These are phyloP conservation scores for Linderniella brevidens DNA, from an alignment of 257 asterid species.

Conservation along the genomic window DNA sequence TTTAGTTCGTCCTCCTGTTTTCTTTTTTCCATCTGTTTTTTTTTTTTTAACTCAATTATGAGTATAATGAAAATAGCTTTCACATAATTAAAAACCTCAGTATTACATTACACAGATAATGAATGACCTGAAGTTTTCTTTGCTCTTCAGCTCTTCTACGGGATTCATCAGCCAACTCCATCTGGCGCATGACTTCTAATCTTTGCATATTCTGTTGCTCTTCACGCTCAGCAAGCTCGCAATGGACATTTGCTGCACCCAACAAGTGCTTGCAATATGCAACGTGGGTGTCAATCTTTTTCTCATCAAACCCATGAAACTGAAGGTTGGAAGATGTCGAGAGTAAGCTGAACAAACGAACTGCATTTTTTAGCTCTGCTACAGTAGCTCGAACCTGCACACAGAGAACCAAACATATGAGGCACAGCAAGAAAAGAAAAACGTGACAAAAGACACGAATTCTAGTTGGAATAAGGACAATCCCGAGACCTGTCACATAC, in stretches of 20 bases:
- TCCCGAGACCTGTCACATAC: too few species aligned
- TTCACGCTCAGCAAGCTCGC: slow-evolving; percentile 91
- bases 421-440: slow-evolving; percentile 1
- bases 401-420: slow-evolving; percentile 1
- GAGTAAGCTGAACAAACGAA: slow-evolving; percentile 81
- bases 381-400: slow-evolving; percentile 76
- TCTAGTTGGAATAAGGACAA: background rate
- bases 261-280: slow-evolving; percentile 91
- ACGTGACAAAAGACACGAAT: background rate
- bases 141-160: slow-evolving; percentile 87
- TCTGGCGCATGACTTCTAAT: slow-evolving; percentile 74
- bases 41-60: slow-evolving; percentile 19
- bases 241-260: slow-evolving; percentile 85
- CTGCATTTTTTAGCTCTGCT: slow-evolving; percentile 92
- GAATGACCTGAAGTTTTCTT: slow-evolving; percentile 58
- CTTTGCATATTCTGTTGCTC: slow-evolving; percentile 71
- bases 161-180: slow-evolving; percentile 75
- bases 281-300: slow-evolving; percentile 93
- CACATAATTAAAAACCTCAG: background rate
- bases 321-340: slow-evolving; percentile 84
- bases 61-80: slow-evolving; percentile 11
- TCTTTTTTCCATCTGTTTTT: slow-evolving; percentile 69
- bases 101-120: slow-evolving; percentile 10
- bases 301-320: slow-evolving; percentile 91
- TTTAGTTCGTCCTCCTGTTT: slow-evolving; percentile 91